Evolutionary conservation across 768 basidiomycete genomes (phyloP), one percentile per base, ranked within the genome.

Genomic region (Boletus rubropictus): DNA sequence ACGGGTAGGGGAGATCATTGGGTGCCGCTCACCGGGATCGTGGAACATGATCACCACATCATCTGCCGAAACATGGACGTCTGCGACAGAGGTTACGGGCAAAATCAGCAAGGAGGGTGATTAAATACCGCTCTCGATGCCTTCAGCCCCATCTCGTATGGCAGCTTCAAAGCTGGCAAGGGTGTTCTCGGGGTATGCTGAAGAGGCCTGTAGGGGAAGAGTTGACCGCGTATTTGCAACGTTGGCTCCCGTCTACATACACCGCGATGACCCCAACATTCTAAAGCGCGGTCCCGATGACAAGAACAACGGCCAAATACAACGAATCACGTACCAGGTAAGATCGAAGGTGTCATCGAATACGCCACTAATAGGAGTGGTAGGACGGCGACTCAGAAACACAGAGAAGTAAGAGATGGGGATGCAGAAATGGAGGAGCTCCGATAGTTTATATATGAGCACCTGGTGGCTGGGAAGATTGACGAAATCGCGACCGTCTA

Each of bases 81-180:
- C 94, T 95, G 79, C 58, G 65, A 69, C 70, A 59, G 60, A 57
- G 65, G 79, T 83, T 74, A 82, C 69, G 74, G 68, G 68, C 50
- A 70, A 63, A 59, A 57, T 54, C 58, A 58, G 48, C 65, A 67
- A 44, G 64, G 37, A 57, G 47, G 54, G 57, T 62, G 54, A 52
- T 58, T 53, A 72, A 81, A 71, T 93, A 96, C 95, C 94, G 66
- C 89, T 93, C 79, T 99, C 95, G 61, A 99, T 95, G 54, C 82
- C 94, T 65, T 99, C 92, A 38, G 92, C 86, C 50, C 95, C 95
- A 71, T 96, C 93, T 39, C 82, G 82, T 52, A 96, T 91, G 62
- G 95, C 95, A 53, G 88, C 89, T 64, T 90, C 84, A 70, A 98
- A 98, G 70, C 89, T 91, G 29, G 89, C 89, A 53, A 93, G 79